phyloP scores from a whole-genome alignment of 106 monocot genomes.

The Dendrobium huoshanense region DNA sequence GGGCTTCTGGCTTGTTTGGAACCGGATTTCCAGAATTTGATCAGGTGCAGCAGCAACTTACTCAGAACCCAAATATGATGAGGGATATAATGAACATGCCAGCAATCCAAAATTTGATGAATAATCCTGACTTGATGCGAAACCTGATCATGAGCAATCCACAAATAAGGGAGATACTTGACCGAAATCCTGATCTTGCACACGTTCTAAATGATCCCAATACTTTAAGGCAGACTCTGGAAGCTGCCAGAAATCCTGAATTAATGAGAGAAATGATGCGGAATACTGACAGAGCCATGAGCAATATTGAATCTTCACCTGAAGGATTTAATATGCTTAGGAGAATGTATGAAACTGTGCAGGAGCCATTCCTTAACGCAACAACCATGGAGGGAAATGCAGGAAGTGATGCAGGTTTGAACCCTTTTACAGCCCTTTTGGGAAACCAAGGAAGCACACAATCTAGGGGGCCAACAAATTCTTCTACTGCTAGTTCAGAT shows the following conservation, averaged over 20 bases:
- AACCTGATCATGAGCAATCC: conserved; percentile 95
- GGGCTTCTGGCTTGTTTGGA: conserved; percentile 44
- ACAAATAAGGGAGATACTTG: conserved; percentile 90
- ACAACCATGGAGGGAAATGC: conserved; percentile 68
- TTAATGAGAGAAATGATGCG: conserved; percentile 99
- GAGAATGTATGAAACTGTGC: conserved; percentile 95
- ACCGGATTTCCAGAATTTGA: conserved; percentile 60
- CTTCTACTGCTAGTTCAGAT: conserved; percentile 39
- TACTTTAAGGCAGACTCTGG: conserved; percentile 81
- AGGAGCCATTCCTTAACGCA: conserved; percentile 94
- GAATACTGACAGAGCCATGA: conserved; percentile 98
- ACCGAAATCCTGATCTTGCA: conserved; percentile 89
- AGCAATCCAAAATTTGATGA: conserved; percentile 69
- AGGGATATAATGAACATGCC: conserved; percentile 93
- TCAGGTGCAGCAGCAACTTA: conserved; percentile 75
- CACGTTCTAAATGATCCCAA: conserved; percentile 90
- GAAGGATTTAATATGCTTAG: conserved; percentile 98
- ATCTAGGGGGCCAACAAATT: conserved; percentile 25
- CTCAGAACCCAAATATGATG: conserved; percentile 87
- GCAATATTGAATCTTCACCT: conserved; percentile 95
- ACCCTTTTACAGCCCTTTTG: conserved; percentile 74
- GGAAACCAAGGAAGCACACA: conserved; percentile 42
- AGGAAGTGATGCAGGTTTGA: conserved; percentile 39
- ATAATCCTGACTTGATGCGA: conserved; percentile 83
- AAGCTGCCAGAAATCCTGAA: conserved; percentile 92